Evolutionary conservation across 2,329 filamentous ascomycete species (phyloP), one percentile per base, ranked within the genome.

Genomic region (Aureobasidium sp.): DNA sequence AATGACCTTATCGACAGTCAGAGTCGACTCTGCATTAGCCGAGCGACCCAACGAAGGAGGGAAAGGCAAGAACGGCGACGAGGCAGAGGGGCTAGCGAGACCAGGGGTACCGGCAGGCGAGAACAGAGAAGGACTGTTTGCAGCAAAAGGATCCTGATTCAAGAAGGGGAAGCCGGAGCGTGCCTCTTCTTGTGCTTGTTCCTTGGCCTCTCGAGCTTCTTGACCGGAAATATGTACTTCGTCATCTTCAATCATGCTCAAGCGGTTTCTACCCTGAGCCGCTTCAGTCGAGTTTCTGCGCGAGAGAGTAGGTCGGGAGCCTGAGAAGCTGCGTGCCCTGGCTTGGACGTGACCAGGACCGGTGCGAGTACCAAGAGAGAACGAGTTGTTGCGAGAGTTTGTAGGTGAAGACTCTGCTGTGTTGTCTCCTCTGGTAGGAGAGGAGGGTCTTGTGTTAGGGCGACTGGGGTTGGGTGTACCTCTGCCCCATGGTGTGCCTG

Each of bases 1-100:
- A 22, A 83, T 73, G 25, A 85, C 74, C 2, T 73, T 73, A 50
- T 80, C 71, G 3, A 82, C 70, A 24, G 78, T 81, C 22, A 84
- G 70, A 21, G 34, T 38, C 6, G 55, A 54, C 12, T 53, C 50
- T 6, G 38, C 29, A 6, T 24, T 42, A 1, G 17, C 47, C 12
- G 38, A 51, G 14, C 45, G 29, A 7, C 40, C 45, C 45, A 49
- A 16, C 1, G 45, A 39, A 30, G 53, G 21, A 42, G 44, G 42
- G 39, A 47, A 38, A 19, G 42, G 51, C 37, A 54, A 42, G 21
- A 54, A 54, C 6, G 42, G 27, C 6, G 44, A 39, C 3, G 53
- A 54, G 6, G 53, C 53, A 12, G 35, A 39, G 6, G 53, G 53
- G 32, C 40, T 47, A n/a, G 27, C 21, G 2, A 54, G 4, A 22